Conservation (phyloP, 1,284 basidiomycete species). For the Ganoderma lingzhi region DNA sequence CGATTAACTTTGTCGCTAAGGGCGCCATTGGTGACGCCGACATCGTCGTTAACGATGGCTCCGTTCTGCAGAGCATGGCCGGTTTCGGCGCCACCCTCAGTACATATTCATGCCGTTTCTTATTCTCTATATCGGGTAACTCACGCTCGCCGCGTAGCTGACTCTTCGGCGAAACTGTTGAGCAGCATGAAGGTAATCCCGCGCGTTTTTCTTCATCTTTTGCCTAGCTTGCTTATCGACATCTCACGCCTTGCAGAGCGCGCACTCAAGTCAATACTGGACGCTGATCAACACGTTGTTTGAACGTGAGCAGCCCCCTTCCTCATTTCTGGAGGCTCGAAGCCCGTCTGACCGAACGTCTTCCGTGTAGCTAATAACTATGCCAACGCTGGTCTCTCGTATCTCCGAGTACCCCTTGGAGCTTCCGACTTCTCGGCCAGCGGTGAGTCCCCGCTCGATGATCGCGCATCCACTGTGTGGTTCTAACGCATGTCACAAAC, state of each 20-base stretch:
- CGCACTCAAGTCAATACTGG: constrained; percentile 54
- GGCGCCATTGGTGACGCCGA: constrained; percentile 51
- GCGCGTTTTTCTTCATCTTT: not conserved
- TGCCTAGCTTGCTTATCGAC: not conserved
- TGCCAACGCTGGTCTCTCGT: constrained; percentile 54
- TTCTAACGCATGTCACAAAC: constrained; percentile 9
- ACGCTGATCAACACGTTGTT: constrained; percentile 53
- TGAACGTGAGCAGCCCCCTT: constrained; percentile 45
- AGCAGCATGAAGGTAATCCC: constrained; percentile 52
- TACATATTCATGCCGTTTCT: constrained; percentile 39
- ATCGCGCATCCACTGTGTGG: constrained; percentile 11
- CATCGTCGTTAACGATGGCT: constrained; percentile 52
- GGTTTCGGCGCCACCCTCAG: constrained; percentile 59
- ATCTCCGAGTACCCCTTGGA: constrained; percentile 61
- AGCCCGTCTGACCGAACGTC: not conserved
- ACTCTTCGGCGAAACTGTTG: constrained; percentile 57
- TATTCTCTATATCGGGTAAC: not conserved
- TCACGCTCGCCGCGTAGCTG: constrained; percentile 44
- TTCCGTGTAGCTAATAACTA: constrained; percentile 51
- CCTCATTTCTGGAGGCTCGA: not conserved
- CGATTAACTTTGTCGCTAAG: constrained; percentile 50
- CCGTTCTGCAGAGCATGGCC: constrained; percentile 52
- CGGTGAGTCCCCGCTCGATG: constrained; percentile 25
- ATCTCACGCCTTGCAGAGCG: constrained; percentile 42
- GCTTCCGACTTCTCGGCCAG: constrained; percentile 54